Evolutionary conservation across 2,329 filamentous ascomycete species (phyloP).

Genomic region (Ceratocystis destructans): DNA sequence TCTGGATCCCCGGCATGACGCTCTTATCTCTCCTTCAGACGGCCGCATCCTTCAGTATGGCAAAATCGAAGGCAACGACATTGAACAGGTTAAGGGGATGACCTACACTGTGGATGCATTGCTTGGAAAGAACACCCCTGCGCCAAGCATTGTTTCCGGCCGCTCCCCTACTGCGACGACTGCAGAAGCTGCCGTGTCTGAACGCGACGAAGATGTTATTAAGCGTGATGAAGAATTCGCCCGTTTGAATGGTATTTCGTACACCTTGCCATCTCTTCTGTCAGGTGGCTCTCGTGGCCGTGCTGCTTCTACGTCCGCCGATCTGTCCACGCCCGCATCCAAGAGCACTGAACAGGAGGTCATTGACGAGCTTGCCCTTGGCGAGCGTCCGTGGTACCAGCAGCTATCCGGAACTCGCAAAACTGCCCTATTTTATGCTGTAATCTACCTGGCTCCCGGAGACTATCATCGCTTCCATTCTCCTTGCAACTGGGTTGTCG

Average conservation of each 20-base stretch:
- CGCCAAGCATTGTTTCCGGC: constrained; percentile 37
- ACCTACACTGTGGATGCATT: constrained; percentile 93
- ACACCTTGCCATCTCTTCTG: constrained; percentile 77
- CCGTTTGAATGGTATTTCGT: constrained; percentile 84
- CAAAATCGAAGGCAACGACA: constrained; percentile 79
- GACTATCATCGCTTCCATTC: constrained; percentile 99
- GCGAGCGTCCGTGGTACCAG: constrained; percentile 56
- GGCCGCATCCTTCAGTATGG: constrained; percentile 86
- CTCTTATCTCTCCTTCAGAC: constrained; percentile 77
- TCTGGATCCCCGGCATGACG: constrained; percentile 65
- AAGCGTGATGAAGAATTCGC: constrained; percentile 85
- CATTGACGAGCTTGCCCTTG: constrained; percentile 64
- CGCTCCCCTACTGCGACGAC: not conserved
- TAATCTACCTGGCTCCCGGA: constrained; percentile 82
- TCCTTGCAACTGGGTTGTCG: constrained; percentile 86
- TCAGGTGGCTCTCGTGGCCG: constrained; percentile 50
- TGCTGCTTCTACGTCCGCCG: constrained; percentile 30
- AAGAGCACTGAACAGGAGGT: constrained; percentile 54
- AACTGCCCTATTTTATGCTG: constrained; percentile 77
- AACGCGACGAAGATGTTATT: constrained; percentile 51
- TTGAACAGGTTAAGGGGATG: constrained; percentile 97
- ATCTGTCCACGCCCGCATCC: constrained; percentile 62
- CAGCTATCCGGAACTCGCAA: constrained; percentile 37
- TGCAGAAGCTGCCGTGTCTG: constrained; percentile 20
- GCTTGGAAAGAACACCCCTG: constrained; percentile 53